A percentile compares a stretch with the other conserved stretches of the same genome.
Evolutionary conservation across 164 flowering plant genomes (phyloP).

Genomic region (Cinnamomum chago): DNA sequence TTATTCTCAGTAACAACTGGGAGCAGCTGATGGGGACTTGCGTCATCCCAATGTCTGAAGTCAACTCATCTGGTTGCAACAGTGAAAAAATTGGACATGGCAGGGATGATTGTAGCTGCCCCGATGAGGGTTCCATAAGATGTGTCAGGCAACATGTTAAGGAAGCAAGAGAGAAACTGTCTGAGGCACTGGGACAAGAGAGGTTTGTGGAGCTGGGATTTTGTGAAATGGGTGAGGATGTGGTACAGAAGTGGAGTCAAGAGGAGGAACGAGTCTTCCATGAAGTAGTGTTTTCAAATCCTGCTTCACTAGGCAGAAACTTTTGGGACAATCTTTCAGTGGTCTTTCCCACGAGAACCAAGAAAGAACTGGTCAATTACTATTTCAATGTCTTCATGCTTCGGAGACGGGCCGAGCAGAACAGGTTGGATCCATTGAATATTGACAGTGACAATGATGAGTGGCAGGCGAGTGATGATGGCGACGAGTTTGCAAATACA

Average conservation of each 20-base stretch:
- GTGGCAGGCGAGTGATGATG: slow-evolving; percentile 40
- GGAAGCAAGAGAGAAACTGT: slow-evolving; percentile 53
- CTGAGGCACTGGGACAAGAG: slow-evolving; percentile 36
- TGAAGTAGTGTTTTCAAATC: slow-evolving; percentile 51
- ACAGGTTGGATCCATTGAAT: slow-evolving; percentile 36
- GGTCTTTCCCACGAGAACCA: slow-evolving; percentile 46
- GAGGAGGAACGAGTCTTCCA: slow-evolving; percentile 61
- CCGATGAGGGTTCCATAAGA: slow-evolving; percentile 49
- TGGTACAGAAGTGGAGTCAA: slow-evolving; percentile 54
- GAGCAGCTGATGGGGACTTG: slow-evolving; percentile 43
- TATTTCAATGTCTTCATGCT: slow-evolving; percentile 85
- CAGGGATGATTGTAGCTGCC: slow-evolving; percentile 49
- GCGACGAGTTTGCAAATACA: slow-evolving; percentile 23
- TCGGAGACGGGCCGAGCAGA: slow-evolving; percentile 60
- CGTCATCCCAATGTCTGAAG: slow-evolving; percentile 46
- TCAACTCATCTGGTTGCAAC: slow-evolving; percentile 7
- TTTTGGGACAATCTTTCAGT: slow-evolving; percentile 51
- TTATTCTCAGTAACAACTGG: slow-evolving; percentile 1
- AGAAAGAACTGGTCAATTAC: slow-evolving; percentile 60
- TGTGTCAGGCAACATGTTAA: slow-evolving; percentile 61
- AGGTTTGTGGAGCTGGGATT: slow-evolving; percentile 52
- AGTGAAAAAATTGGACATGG: slow-evolving; percentile 23
- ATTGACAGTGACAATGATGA: slow-evolving; percentile 77
- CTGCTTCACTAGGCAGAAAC: slow-evolving; percentile 44
- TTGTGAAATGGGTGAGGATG: slow-evolving; percentile 64